Evolutionary conservation across 2,329 filamentous ascomycete species (phyloP), one percentile per base, ranked within the genome.

Genomic region (Alternaria rosae): DNA sequence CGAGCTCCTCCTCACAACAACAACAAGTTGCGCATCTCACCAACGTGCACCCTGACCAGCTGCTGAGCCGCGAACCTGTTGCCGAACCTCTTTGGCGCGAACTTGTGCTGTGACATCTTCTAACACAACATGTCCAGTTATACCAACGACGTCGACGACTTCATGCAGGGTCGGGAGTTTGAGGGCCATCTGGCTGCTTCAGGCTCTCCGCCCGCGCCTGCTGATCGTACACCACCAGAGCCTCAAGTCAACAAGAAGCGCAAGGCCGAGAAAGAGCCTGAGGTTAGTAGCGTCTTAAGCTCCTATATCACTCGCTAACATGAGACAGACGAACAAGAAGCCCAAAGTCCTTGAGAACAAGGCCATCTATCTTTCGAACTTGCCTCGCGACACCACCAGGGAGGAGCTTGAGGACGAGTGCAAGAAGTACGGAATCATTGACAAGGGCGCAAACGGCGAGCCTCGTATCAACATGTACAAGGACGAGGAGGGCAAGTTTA

Each of bases 381-480:
- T 99, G 5, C 96, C 95, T 0, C 80, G 85, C 41, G 92, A 98
- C 77, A 91, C 88, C 44, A 92, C 91, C 0, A 83, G 90, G 43
- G 88, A 91, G 28, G 95, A 99, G 81, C 88, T 99, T 15, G 86
- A 91, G 69, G 87, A 93, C 23, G 85, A 92, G 26, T 99, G 99
- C 82, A 92, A 90, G 51, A 94, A 92, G 78, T 96, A 88, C 74
- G 91, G 98, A 69, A 94, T 99, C 67, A 93, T 94, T 51, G 94
- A 98, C 80, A 92, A 97, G 80, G 94, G 97, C 67, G 94, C 97
- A 74, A 93, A 89, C 72, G 92, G 92, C 59, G 87, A 89, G 47
- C 92, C 93, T 45, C 90, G 95, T 38, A 94, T 99, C 81, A 98
- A 97, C 82, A 88, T 99, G 79, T 99, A 99, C 81, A 88, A 97